A percentile compares a stretch with the other conserved stretches of the same genome.
These are phyloP conservation scores for Batrachochytrium dendrobatidis DNA, from an alignment of 371 early-diverging fungal genomes.

Conservation along the genomic window DNA sequence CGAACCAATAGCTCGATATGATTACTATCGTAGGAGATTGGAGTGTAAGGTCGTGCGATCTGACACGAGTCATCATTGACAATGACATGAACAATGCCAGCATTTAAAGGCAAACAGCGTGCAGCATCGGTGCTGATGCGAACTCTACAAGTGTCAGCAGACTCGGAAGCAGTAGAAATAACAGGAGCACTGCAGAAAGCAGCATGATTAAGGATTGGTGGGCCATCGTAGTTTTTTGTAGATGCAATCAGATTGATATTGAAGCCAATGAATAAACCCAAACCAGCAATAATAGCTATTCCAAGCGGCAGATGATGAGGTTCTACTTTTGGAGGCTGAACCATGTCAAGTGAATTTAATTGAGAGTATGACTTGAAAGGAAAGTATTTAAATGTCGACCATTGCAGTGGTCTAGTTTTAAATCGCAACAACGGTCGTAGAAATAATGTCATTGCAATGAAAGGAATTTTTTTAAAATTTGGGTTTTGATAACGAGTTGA, in stretches of 20 bases:
- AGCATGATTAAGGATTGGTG: conserved; percentile 6
- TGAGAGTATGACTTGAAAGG: too few relatives aligned
- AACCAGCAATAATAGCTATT: conserved; percentile 1
- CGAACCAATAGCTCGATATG: conserved; percentile 57
- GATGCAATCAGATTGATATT: conserved; percentile 9
- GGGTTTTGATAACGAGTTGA: too few relatives aligned
- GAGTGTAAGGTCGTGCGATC: conserved; percentile 59
- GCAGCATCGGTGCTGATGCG: conserved; percentile 17
- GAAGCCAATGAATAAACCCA: conserved; percentile 2
- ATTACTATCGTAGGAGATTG: conserved; percentile 33
- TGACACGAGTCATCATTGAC: conserved; percentile 62
- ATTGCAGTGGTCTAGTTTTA: too few relatives aligned
- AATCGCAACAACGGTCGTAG: too few relatives aligned
- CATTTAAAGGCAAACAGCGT: conserved; percentile 7
- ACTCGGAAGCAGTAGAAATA: conserved; percentile 22
- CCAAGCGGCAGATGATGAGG: conserved; percentile 10
- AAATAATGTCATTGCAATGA: too few relatives aligned
- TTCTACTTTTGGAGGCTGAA: conserved; percentile 6
- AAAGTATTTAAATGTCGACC: too few relatives aligned
- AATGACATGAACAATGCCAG: conserved; percentile 34
- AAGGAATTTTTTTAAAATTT: too few relatives aligned
- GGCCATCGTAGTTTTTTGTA: background rate
- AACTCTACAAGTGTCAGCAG: conserved; percentile 31
- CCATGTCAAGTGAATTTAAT: too few relatives aligned
- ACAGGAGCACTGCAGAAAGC: conserved; percentile 23